Evolutionary conservation across 192 early-diverging fungal genomes (phyloP).

Genomic region (Coemansia interrupta): DNA sequence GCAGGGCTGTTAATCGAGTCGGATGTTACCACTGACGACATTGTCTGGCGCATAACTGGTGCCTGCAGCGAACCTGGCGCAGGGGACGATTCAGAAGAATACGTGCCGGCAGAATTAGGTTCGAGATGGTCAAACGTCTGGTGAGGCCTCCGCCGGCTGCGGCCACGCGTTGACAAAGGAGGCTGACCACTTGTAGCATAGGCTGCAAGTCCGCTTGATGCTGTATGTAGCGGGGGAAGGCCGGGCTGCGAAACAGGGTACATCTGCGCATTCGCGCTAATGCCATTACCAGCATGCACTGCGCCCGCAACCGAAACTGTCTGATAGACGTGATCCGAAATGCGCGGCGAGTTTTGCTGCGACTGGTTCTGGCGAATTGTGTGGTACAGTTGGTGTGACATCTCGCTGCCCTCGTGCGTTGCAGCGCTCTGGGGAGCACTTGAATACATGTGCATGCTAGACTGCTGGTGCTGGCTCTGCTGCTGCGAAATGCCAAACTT

Average conservation of each 20-base stretch:
- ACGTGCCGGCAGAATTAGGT: slow-evolving; percentile 6
- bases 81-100: slow-evolving; percentile 26
- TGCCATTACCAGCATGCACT: not conserved
- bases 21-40: slow-evolving; percentile 17
- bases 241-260: slow-evolving; percentile 46
- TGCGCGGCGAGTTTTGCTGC: slow-evolving; percentile 7
- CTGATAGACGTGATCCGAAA: slow-evolving; percentile 17
- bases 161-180: slow-evolving; percentile 27
- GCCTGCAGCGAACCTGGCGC: slow-evolving; percentile 10
- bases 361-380: not conserved
- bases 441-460: not conserved
- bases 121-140: slow-evolving; percentile 38
- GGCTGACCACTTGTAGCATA: slow-evolving; percentile 22
- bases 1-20: slow-evolving; percentile 10
- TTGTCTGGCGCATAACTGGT: slow-evolving; percentile 19
- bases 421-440: slow-evolving; percentile 9
- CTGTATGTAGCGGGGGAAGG: slow-evolving; percentile 34
- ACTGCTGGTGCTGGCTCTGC: not conserved
- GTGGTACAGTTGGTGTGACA: slow-evolving; percentile 15
- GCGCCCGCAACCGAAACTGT: slow-evolving; percentile 13
- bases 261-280: slow-evolving; percentile 12
- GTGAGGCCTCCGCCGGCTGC: slow-evolving; percentile 31
- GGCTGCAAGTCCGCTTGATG: slow-evolving; percentile 22
- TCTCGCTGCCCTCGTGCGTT: not conserved
- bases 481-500: not conserved